Evolutionary conservation across 2,329 filamentous ascomycete genomes (phyloP).

Genomic region (Lachnellula occidentalis): DNA sequence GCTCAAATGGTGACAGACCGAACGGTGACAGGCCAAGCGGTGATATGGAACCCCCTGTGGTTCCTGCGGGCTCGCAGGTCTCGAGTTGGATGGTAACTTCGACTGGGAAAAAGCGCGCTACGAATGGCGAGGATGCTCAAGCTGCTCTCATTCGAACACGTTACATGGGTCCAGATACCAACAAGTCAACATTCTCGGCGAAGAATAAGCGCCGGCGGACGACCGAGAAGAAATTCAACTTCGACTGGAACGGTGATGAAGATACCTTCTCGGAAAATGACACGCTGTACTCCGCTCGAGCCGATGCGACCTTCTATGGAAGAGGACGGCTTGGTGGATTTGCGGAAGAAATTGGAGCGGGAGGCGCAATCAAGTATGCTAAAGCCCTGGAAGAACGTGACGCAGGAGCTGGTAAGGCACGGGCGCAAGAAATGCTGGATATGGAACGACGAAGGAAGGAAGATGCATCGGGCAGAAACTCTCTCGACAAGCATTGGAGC

Average conservation of each 20-base stretch:
- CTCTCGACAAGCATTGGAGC: constrained; percentile 89
- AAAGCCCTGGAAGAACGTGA: constrained; percentile 71
- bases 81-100: constrained; percentile 28
- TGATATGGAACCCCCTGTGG: constrained; percentile 28
- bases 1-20: neutral
- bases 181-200: constrained; percentile 82
- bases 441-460: constrained; percentile 76
- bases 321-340: constrained; percentile 64
- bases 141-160: constrained; percentile 68
- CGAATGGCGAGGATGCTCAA: constrained; percentile 57
- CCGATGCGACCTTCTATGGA: constrained; percentile 65
- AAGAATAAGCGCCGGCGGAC: constrained; percentile 93
- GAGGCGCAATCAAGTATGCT: constrained; percentile 52
- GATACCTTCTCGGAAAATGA: constrained; percentile 85
- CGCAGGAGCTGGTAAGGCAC: constrained; percentile 65
- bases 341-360: constrained; percentile 51
- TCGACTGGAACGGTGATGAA: constrained; percentile 93
- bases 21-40: constrained; percentile 17
- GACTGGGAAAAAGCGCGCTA: constrained; percentile 33
- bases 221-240: constrained; percentile 97
- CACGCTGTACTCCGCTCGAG: constrained; percentile 66
- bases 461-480: constrained; percentile 62
- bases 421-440: constrained; percentile 76
- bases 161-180: constrained; percentile 89
- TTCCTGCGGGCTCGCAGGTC: constrained; percentile 27